A percentile compares a stretch with the other conserved stretches of the same genome.
Evolutionary conservation across 75 land plant species (phyloP).

Genomic region (Picea glauca): DNA sequence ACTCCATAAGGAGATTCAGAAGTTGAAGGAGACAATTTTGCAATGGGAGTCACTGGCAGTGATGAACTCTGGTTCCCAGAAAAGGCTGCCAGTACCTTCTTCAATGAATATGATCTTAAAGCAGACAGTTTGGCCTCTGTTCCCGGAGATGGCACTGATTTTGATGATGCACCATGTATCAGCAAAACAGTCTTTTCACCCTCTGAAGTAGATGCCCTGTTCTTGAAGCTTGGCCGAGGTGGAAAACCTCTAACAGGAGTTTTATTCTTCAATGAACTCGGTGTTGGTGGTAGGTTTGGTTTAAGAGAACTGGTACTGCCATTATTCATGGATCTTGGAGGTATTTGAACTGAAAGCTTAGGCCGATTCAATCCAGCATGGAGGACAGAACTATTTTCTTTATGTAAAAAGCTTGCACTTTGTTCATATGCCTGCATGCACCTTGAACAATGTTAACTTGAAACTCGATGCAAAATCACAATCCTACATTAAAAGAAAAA

Average conservation of each 20-base stretch:
- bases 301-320: conserved; percentile 25
- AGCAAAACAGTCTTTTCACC: conserved; percentile 27
- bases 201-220: conserved; percentile 27
- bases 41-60: conserved; percentile 49
- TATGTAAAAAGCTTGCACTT: background rate
- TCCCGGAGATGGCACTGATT: conserved; percentile 4
- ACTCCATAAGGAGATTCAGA: conserved; percentile 17
- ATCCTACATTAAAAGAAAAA: no score
- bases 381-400: conserved; percentile 10
- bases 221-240: conserved; percentile 46
- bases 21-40: conserved; percentile 16
- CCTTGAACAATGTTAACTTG: no score
- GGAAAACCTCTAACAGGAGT: conserved; percentile 32
- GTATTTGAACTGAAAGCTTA: conserved; percentile 51
- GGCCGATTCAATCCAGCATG: conserved; percentile 16
- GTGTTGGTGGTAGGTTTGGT: conserved; percentile 18
- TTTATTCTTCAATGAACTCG: conserved; percentile 24
- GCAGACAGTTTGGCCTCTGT: conserved; percentile 21
- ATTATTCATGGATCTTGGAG: conserved; percentile 20
- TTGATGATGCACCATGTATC: conserved; percentile 22
- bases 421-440: no score
- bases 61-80: conserved; percentile 62
- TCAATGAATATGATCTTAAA: conserved; percentile 40
- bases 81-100: conserved; percentile 47
- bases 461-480: no score